Evolutionary conservation across 2,329 filamentous ascomycete species (phyloP).

Genomic region (Pyrenochaeta sp.): DNA sequence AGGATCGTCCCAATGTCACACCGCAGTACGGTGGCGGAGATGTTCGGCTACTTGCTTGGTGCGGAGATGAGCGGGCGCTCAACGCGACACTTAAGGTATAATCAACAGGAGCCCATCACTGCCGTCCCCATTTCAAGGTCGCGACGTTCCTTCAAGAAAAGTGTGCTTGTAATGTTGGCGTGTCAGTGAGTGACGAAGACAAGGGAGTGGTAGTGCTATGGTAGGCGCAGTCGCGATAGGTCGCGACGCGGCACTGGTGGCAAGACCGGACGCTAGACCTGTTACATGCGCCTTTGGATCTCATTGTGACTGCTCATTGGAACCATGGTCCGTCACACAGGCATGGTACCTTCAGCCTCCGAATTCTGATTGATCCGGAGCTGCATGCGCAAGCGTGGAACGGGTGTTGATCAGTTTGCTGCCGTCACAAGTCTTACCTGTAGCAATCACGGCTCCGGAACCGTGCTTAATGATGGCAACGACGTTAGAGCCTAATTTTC

Average conservation of each 20-base stretch:
- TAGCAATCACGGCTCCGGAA: not conserved
- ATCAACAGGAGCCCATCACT: too few species aligned
- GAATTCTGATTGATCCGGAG: not conserved
- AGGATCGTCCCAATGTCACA: not conserved
- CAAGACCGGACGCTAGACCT: not conserved
- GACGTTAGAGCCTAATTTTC: not conserved
- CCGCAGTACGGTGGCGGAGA: not conserved
- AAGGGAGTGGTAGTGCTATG: not conserved
- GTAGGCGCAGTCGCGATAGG: not conserved
- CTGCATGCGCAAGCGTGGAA: not conserved
- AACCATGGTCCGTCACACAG: not conserved
- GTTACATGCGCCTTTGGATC: not conserved
- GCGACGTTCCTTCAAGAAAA: not conserved
- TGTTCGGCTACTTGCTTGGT: not conserved
- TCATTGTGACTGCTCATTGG: not conserved
- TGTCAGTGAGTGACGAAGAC: not conserved
- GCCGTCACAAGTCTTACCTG: not conserved
- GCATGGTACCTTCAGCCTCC: not conserved
- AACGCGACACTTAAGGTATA: not conserved
- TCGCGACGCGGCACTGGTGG: not conserved
- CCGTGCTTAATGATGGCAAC: not conserved
- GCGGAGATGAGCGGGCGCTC: not conserved
- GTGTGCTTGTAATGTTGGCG: not conserved
- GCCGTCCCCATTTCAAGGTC: too few species aligned
- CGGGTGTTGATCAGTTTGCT: not conserved